Evolutionary conservation across 345 rosid species (phyloP).

Genomic region (Ailanthus altissimus): DNA sequence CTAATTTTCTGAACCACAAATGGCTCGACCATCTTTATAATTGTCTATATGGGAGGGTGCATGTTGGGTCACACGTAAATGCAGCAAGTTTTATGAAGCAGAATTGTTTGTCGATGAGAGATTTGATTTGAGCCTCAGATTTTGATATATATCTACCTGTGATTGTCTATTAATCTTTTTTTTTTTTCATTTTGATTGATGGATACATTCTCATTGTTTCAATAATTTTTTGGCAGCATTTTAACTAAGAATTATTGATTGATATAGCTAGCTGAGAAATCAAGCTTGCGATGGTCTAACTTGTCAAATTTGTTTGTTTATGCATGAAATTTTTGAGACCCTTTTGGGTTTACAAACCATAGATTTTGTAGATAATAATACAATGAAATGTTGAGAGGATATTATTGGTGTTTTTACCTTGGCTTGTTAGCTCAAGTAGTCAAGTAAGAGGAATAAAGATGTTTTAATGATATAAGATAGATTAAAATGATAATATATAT

Average conservation of each 20-base stretch:
- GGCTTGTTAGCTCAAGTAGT: background rate
- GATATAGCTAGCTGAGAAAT: background rate
- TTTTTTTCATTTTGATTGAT: background rate
- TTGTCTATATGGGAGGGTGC: constrained; percentile 33
- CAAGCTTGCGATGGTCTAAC: constrained; percentile 1
- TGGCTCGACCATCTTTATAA: constrained; percentile 22
- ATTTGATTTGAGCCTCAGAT: constrained; percentile 14
- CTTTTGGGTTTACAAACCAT: background rate
- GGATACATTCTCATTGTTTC: background rate
- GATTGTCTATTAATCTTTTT: background rate
- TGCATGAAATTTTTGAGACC: background rate
- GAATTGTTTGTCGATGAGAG: constrained; percentile 15
- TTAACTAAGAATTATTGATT: background rate
- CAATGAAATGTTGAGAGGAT: background rate
- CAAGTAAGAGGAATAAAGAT: background rate
- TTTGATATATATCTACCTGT: background rate
- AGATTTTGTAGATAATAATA: background rate
- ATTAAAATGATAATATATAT: too few relatives aligned
- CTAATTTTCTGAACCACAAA: constrained; percentile 27
- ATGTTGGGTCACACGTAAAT: constrained; percentile 27
- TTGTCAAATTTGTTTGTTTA: background rate
- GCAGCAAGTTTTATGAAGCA: background rate
- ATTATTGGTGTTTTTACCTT: background rate
- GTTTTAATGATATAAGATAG: background rate
- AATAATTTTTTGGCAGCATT: constrained; percentile 13